These are phyloP conservation scores for Ustilago trichophora DNA, from an alignment of 1,284 basidiomycete genomes.

Conservation along the genomic window DNA sequence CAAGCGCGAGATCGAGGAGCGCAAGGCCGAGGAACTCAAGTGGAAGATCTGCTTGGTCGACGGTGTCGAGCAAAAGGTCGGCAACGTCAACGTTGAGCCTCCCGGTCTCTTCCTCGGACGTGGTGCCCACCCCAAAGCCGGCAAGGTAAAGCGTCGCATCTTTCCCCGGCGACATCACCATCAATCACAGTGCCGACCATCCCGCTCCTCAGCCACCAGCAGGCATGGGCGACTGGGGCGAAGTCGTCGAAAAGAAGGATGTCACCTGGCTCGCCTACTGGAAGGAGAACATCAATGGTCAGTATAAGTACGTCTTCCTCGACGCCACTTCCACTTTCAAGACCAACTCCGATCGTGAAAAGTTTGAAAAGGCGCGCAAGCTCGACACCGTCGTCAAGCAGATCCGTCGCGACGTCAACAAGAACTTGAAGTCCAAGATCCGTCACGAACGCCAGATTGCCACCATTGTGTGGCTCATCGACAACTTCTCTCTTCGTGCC, in stretches of 20 bases:
- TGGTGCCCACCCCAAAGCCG: conserved; percentile 97
- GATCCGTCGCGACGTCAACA: conserved; percentile 58
- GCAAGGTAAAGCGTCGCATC: conserved; percentile 82
- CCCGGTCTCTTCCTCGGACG: conserved; percentile 96
- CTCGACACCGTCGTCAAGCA: conserved; percentile 61
- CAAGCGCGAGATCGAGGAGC: conserved; percentile 77
- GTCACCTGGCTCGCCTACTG: conserved; percentile 66
- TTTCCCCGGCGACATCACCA: conserved; percentile 63
- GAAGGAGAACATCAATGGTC: conserved; percentile 65
- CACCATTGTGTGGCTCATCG: conserved; percentile 66
- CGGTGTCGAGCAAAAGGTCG: conserved; percentile 95
- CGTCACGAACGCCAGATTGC: conserved; percentile 63
- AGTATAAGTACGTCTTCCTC: conserved; percentile 66
- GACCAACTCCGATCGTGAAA: conserved; percentile 64
- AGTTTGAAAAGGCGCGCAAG: conserved; percentile 65
- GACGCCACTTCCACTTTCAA: conserved; percentile 64
- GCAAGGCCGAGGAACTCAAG: conserved; percentile 84
- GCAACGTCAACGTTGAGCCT: conserved; percentile 98
- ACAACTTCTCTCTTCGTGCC: conserved; percentile 66
- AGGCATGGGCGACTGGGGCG: conserved; percentile 62
- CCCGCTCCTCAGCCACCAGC: conserved; percentile 60
- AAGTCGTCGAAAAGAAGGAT: conserved; percentile 62
- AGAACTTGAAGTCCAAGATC: conserved; percentile 61
- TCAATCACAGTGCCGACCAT: conserved; percentile 64
- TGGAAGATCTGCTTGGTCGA: conserved; percentile 88